phyloP scores from a whole-genome alignment of 306 rosid genomes.

The Bauhinia variegata region DNA sequence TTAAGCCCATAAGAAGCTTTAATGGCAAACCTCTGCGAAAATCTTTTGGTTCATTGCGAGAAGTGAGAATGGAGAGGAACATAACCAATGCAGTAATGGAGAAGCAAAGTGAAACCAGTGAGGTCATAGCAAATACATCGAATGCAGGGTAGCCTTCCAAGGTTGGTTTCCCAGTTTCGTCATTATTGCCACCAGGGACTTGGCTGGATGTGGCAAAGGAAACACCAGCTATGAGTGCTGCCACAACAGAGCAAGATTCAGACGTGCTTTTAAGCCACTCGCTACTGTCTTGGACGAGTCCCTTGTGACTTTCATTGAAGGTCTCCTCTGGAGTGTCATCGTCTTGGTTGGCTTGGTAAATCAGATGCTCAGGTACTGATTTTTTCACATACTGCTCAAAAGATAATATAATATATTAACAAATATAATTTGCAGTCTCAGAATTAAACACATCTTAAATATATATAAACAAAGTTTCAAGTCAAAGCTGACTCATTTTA shows the following conservation, averaged over 20 bases:
- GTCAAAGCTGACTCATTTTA: not conserved
- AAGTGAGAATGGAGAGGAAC: slow-evolving; percentile 58
- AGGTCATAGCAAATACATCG: slow-evolving; percentile 42
- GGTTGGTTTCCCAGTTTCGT: slow-evolving; percentile 24
- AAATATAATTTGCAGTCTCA: too few species aligned
- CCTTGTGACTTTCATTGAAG: slow-evolving; percentile 24
- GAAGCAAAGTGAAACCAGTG: slow-evolving; percentile 53
- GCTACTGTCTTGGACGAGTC: not conserved
- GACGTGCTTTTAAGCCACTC: slow-evolving; percentile 45
- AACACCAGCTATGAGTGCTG: slow-evolving; percentile 39
- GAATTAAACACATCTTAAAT: too few species aligned
- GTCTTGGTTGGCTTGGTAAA: not conserved
- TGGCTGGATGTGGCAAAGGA: slow-evolving; percentile 41
- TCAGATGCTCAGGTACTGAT: slow-evolving; percentile 30
- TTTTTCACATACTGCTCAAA: slow-evolving; percentile 40
- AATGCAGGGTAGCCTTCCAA: slow-evolving; percentile 38
- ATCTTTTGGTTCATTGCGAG: slow-evolving; percentile 48
- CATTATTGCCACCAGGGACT: slow-evolving; percentile 45
- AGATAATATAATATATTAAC: not conserved
- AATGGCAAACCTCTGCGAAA: slow-evolving; percentile 44
- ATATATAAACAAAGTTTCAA: too few species aligned
- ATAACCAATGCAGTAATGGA: slow-evolving; percentile 58
- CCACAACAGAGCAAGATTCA: slow-evolving; percentile 51
- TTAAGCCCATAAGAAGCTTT: slow-evolving; percentile 47
- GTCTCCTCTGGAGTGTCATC: slow-evolving; percentile 25